Base-by-base conservation (phyloP, 768 basidiomycete genomes). In the Pleurotus eryngii region DNA sequence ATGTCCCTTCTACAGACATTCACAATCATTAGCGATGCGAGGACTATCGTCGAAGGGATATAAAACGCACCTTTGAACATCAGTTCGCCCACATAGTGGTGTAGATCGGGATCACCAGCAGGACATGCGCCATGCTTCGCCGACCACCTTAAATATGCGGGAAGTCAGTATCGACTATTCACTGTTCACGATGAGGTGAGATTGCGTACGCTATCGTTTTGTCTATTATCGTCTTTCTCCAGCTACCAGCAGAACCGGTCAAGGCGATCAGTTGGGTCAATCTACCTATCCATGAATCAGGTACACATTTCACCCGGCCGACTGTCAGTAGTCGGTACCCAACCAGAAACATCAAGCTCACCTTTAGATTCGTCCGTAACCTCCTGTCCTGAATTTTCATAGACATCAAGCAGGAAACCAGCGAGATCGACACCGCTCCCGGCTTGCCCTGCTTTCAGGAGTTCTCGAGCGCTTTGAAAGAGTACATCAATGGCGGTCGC, bases 181-280 rank as follows among this genome's bases (percentile, higher is more conserved):
- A 3, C 30, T 9, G 8, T 35, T 35, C n/a, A 39, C 30, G 38
- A 45, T 3, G 57, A 55, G 49, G 53, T 27, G 51, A 42, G 17
- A 59, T n/a, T 3, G 78, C 87, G 67, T 69, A 95, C 94, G 87
- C 81, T 67, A 98, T 78, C 11, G 91, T 75, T 67, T 84, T 88
- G 65, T 95, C 92, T 38, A 93, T 89, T 50, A 95, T 73, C 1
- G 90, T 93, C 76, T 94, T 95, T 58, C 95, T 78, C 97, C 96
- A 99, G 30, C 86, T 67, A 11, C 92, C 95, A 12, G 77, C 72
- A 0, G 90, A 65, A 3, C 93, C 92, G 50, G 87, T 84, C 55
- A 98, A 76, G 7, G 93, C 94, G 65, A 98, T 90, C 46, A 98
- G 80, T 68, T 98, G 95, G 30, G 92, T 96, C 62, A 98, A 66